These are phyloP conservation scores for Colletotrichum graminicola DNA, from an alignment of 2,329 filamentous ascomycete species.

Conservation along the genomic window DNA sequence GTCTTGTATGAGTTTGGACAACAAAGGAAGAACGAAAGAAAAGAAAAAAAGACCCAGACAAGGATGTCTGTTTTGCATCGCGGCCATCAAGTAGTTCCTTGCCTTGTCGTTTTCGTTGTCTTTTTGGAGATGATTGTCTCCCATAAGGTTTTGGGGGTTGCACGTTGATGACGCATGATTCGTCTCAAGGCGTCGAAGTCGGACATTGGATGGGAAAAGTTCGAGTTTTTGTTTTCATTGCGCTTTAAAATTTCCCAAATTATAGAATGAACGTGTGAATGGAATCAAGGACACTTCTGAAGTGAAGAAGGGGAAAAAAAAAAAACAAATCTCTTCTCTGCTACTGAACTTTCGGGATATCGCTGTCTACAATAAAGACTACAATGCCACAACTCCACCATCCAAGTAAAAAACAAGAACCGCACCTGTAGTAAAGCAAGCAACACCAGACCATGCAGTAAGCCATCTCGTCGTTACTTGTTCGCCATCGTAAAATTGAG, in stretches of 20 bases:
- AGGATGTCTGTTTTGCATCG: conserved; percentile 6
- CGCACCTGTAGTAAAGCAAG: background rate
- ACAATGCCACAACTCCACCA: conserved; percentile 24
- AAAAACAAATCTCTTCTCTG: conserved; percentile 2
- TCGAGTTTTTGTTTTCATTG: background rate
- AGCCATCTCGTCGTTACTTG: conserved; percentile 21
- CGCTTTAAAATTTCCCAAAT: background rate
- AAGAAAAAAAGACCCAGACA: conserved; percentile 6
- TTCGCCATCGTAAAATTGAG: background rate
- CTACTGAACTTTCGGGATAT: conserved; percentile 31
- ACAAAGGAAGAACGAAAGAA: background rate
- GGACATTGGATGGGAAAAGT: conserved; percentile 36
- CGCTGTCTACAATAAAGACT: conserved; percentile 28
- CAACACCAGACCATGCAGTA: conserved; percentile 32
- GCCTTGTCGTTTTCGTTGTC: background rate
- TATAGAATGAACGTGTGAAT: conserved; percentile 18
- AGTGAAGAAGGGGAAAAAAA: background rate
- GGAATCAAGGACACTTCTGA: background rate
- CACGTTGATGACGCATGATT: conserved; percentile 28
- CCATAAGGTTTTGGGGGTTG: conserved; percentile 1
- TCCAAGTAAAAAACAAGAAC: background rate
- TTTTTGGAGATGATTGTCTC: conserved; percentile 1
- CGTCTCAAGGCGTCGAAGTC: conserved; percentile 24
- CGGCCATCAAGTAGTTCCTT: background rate
- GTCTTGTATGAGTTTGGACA: conserved; percentile 34